Base-by-base conservation (phyloP, 768 basidiomycete genomes). In the Amanita inopinata region DNA sequence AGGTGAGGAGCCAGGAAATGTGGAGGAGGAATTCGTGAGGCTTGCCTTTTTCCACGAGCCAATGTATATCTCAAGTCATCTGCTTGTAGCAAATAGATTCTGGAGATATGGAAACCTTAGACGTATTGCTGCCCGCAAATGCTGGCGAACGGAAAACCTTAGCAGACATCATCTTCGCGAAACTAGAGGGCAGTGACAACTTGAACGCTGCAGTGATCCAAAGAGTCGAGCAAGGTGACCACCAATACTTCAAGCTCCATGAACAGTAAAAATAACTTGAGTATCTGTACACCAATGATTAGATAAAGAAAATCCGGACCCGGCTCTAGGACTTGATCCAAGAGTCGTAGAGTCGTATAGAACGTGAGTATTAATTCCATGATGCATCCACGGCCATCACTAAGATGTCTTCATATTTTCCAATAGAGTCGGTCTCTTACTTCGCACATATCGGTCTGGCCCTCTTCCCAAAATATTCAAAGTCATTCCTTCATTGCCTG, bases 401-500 rank as follows among this genome's bases (percentile, higher is more conserved):
- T n/a, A n/a, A n/a, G n/a, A n/a, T 46, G 24, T 38, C 43, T 9
- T 46, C 22, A 5, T 27, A 17, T 28, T 19, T 23, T 25, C 40
- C 19, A 18, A 0, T 56, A 97, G 94, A 66, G 74, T 97, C 41
- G 96, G 91, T 12, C 62, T 74, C 46, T 78, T 93, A 47, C 74
- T 99, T 23, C 80, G 74, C 32, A 80, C 81, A 43, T 97, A 99
- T 69, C 89, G 85, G 53, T 92, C 92, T 10, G 93, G 93, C 0
- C 81, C 92, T 1, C 73, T 99, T 1, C 96, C 96, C 22, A 98
- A 98, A 65, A 72, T 92, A 2, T 93, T 99, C 78, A 99, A 99
- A 70, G 85, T 99, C 48, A 86, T 99, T 34, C 96, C 96, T 15
- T 85, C 93, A 8, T 78, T 97, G 18, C 86, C 90, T 2, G 82